Conservation (phyloP, 179 eudicot species). For the Silene coronaria region DNA sequence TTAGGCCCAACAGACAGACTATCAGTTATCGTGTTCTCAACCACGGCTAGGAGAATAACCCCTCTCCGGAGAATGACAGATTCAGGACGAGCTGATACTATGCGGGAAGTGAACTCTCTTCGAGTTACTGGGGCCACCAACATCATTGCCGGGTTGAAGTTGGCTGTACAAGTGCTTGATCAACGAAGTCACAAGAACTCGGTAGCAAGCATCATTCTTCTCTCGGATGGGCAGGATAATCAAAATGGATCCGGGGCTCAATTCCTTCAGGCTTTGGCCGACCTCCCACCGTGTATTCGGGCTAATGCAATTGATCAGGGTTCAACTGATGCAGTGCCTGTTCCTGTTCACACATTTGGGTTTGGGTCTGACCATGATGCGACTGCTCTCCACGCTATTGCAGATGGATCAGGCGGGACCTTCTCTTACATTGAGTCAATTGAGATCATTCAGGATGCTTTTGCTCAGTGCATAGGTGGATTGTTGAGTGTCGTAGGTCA, state of each 20-base stretch:
- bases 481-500: constrained; percentile 53
- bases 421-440: constrained; percentile 50
- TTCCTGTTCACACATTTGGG: constrained; percentile 52
- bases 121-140: constrained; percentile 35
- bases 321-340: neutral
- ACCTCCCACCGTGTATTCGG: constrained; percentile 19
- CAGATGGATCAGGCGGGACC: constrained; percentile 57
- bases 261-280: neutral
- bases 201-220: constrained; percentile 49
- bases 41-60: constrained; percentile 24
- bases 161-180: constrained; percentile 41
- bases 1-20: constrained; percentile 38
- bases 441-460: constrained; percentile 49
- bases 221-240: constrained; percentile 54
- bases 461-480: constrained; percentile 65
- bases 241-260: constrained; percentile 11
- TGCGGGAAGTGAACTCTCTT: constrained; percentile 30
- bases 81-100: constrained; percentile 32
- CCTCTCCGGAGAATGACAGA: constrained; percentile 38
- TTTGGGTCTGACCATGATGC: constrained; percentile 57
- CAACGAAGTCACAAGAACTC: constrained; percentile 44
- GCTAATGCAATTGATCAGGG: neutral
- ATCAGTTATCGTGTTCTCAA: constrained; percentile 35
- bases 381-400: constrained; percentile 40
- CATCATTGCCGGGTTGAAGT: constrained; percentile 40